phyloP scores from a whole-genome alignment of 257 asterid genomes.

The Primulina tabacum region DNA sequence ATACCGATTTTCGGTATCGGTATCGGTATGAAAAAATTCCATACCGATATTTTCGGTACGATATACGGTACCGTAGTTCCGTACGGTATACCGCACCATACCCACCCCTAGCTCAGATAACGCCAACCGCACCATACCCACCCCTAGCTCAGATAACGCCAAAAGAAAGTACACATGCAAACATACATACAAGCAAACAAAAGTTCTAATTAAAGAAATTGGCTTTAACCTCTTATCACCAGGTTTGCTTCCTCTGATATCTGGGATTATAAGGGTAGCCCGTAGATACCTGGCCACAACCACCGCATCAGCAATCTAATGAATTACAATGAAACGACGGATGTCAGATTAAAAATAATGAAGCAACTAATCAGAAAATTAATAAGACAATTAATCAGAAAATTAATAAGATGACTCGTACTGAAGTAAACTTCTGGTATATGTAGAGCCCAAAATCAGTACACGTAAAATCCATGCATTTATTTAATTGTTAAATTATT shows the following conservation, averaged over 20 bases:
- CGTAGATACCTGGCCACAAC: slow-evolving; percentile 85
- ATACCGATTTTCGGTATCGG: no score
- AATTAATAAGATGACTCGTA: no score
- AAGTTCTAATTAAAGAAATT: neutral
- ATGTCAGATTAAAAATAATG: slow-evolving; percentile 12
- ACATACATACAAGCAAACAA: neutral
- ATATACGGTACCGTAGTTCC: no score
- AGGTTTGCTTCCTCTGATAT: slow-evolving; percentile 80
- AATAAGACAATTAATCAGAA: neutral
- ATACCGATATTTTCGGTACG: no score
- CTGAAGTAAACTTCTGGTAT: neutral
- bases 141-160: no score
- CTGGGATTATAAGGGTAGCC: slow-evolving; percentile 92
- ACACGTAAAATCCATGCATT: no score
- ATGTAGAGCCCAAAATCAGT: no score
- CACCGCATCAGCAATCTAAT: slow-evolving; percentile 89
- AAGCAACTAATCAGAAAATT: slow-evolving; percentile 2
- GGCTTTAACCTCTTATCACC: slow-evolving; percentile 69
- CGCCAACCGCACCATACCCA: no score
- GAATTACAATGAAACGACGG: neutral
- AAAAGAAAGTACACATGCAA: slow-evolving; percentile 2
- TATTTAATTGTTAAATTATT: no score
- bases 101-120: no score
- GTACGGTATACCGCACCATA: no score
- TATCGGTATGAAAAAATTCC: no score